Percentiles rank a stretch among this genome's conserved stretches.
Conservation (phyloP, 306 rosid species). For the Vigna radiata region DNA sequence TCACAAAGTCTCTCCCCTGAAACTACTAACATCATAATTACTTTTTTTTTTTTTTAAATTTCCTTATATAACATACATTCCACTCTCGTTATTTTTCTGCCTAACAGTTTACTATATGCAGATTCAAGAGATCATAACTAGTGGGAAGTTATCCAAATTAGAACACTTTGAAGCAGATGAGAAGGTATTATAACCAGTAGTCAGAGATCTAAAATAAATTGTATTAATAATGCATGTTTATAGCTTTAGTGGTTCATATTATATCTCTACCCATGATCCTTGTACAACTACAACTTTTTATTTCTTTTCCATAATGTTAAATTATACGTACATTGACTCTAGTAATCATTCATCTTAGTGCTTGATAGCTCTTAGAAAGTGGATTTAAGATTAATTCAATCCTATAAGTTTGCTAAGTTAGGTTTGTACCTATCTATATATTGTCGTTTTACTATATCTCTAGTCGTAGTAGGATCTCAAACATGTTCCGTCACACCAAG, state of each 20-base stretch:
- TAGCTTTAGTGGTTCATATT: background rate
- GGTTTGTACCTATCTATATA: too few relatives aligned
- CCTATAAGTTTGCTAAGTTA: too few relatives aligned
- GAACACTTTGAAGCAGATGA: conserved; percentile 91
- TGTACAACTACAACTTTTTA: background rate
- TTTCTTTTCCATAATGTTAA: conserved; percentile 1
- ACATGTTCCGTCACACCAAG: too few relatives aligned
- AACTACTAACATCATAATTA: too few relatives aligned
- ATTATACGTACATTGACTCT: background rate
- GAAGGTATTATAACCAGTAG: conserved; percentile 65
- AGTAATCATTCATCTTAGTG: background rate
- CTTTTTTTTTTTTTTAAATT: too few relatives aligned
- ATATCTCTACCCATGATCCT: conserved; percentile 15
- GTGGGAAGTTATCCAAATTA: conserved; percentile 85
- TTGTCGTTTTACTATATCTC: too few relatives aligned
- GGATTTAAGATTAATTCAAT: too few relatives aligned
- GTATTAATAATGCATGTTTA: conserved; percentile 10
- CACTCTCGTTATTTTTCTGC: too few relatives aligned
- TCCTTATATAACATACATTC: too few relatives aligned
- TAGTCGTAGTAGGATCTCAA: too few relatives aligned
- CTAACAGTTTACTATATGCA: conserved; percentile 47
- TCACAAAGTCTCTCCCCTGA: too few relatives aligned
- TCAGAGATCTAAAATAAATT: conserved; percentile 29
- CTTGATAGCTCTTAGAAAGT: background rate
- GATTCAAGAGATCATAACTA: conserved; percentile 94